phyloP scores from a whole-genome alignment of 2,329 filamentous ascomycete species.

The Ophiocordyceps unilateralis region DNA sequence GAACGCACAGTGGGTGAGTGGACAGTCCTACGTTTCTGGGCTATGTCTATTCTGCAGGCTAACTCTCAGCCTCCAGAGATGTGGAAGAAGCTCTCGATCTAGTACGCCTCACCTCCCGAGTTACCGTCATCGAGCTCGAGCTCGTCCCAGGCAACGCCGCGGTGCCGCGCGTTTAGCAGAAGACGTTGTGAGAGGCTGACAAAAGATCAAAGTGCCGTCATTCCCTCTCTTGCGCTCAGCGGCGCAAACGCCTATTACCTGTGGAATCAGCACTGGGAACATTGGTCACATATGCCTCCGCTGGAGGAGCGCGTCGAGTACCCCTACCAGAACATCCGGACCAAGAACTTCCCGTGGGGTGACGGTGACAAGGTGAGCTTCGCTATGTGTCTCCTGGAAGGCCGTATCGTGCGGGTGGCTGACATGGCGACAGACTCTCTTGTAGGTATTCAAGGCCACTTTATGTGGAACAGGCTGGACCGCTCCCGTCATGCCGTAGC shows the following conservation, averaged over 20 bases:
- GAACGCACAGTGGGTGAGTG: conserved; percentile 60
- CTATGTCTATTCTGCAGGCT: conserved; percentile 10
- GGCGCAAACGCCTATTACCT: conserved; percentile 73
- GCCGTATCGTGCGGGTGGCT: conserved; percentile 5
- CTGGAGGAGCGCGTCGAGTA: conserved; percentile 88
- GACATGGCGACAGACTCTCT: conserved; percentile 32
- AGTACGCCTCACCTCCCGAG: conserved; percentile 42
- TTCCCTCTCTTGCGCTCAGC: conserved; percentile 56
- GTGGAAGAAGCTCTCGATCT: conserved; percentile 92
- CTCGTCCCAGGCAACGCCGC: not conserved
- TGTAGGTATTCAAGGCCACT: conserved; percentile 13
- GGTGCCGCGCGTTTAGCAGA: no score
- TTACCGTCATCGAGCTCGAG: no score
- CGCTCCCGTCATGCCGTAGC: no score
- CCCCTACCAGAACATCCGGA: conserved; percentile 92
- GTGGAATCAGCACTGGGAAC: conserved; percentile 95
- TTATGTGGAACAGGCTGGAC: no score
- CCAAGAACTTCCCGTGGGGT: conserved; percentile 91
- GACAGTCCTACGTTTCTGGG: no score
- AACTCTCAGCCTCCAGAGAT: conserved; percentile 45
- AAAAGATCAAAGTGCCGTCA: conserved; percentile 41
- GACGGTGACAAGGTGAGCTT: conserved; percentile 74
- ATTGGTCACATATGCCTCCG: conserved; percentile 71
- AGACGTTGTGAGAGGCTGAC: conserved; percentile 1
- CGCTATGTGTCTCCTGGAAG: not conserved